Percentiles rank a stretch among this genome's conserved stretches.
phyloP scores from a whole-genome alignment of 2,329 filamentous ascomycete species.

The Ascocoryne sarcoides region DNA sequence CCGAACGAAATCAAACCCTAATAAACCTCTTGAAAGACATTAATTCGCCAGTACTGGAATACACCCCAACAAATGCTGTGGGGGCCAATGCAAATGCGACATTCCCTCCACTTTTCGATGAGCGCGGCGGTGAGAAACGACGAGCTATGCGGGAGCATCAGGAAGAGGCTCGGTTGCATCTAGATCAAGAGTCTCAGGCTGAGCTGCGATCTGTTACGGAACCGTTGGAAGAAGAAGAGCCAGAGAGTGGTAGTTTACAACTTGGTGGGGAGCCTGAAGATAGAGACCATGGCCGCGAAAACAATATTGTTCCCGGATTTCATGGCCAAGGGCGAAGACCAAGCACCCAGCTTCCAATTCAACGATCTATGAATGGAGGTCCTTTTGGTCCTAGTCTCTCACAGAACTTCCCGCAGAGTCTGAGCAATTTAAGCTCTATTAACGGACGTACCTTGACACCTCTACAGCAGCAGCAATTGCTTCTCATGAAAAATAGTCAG shows the following conservation, averaged over 20 bases:
- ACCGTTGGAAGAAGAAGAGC: constrained; percentile 59
- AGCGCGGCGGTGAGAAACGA: constrained; percentile 72
- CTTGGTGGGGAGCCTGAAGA: constrained; percentile 91
- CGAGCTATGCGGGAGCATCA: constrained; percentile 65
- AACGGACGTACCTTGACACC: constrained; percentile 69
- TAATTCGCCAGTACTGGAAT: constrained; percentile 37
- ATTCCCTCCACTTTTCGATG: constrained; percentile 74
- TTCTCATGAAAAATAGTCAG: constrained; percentile 38
- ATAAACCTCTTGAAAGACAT: constrained; percentile 37
- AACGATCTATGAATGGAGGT: constrained; percentile 46
- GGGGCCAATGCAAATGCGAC: constrained; percentile 33
- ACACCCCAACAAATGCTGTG: constrained; percentile 38
- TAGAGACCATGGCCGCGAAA: constrained; percentile 46
- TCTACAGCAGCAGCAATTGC: constrained; percentile 65
- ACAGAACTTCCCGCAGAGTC: constrained; percentile 39
- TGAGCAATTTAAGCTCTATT: constrained; percentile 47
- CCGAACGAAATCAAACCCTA: constrained; percentile 21
- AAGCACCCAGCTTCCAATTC: constrained; percentile 68
- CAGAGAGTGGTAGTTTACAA: constrained; percentile 75
- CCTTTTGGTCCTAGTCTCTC: constrained; percentile 45
- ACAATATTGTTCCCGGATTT: constrained; percentile 33
- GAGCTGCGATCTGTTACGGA: constrained; percentile 38
- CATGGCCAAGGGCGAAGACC: constrained; percentile 40
- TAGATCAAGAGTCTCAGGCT: constrained; percentile 45
- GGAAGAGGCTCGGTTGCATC: constrained; percentile 45